Base-by-base conservation (phyloP, 164 flowering plant genomes). In the Magnolia officinalis region DNA sequence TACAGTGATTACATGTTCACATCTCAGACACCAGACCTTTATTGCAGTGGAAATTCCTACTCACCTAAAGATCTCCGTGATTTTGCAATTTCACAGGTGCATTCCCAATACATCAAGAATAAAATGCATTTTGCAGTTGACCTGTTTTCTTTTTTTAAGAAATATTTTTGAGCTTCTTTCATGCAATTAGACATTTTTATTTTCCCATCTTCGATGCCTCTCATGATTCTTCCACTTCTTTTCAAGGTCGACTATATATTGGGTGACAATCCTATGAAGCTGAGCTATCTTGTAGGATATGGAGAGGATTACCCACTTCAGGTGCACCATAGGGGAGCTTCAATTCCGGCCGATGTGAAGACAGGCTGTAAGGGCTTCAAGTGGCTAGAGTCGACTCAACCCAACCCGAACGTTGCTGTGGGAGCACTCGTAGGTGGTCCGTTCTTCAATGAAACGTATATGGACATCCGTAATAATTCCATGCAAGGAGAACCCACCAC, bases 391-490 rank as follows among this genome's bases (percentile, higher is more conserved):
- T 86, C 94, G 2, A 61, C 81, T 1, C 63, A 89, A 8, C 93
- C 95, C 2, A 94, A 96, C 77, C 99, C 97, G 6, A 96, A 94
- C 66, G 84, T 90, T 37, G 99, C 98, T 0, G n/a, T 68, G 29
- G 98, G 97, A 69, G 99, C 89, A 29, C 85, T 96, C 14, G 95
- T 96, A 8, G 99, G 99, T 23, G 98, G 99, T 0, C 99, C 97
- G 0, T 94, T 90, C 84, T 67, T 75, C 5, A 94, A 92, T 59
- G 98, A 94, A 63, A 85, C 92, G 1, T 96, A 70, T 72, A 73
- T 85, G 1, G 96, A 96, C 77, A 78, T 82, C 26, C 82, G 97
- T 63, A 90, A 92, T 89, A 92, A 92, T 78, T 83, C 90, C 11
- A 88, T 85, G 98, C 99, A 94, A 82, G 83, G 70, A 4, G 97